Percentiles rank a stretch among this genome's conserved stretches.
phyloP scores from a whole-genome alignment of 257 asterid species.

The Fraxinus cuspidata region DNA sequence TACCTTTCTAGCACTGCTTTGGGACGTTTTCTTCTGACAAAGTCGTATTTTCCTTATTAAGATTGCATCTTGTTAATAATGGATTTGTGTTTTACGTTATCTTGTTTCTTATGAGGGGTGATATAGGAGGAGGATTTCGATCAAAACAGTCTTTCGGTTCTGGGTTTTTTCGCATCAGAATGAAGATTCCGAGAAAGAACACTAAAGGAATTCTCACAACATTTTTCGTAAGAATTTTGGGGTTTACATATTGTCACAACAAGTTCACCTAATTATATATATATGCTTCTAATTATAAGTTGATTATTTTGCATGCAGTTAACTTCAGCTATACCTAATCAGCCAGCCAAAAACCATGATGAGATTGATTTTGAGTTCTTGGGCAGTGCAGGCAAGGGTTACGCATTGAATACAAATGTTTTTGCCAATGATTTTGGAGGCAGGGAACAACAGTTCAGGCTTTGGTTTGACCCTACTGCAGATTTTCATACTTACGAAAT shows the following conservation, averaged over 20 bases:
- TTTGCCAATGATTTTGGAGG: conserved; percentile 29
- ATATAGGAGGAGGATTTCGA: conserved; percentile 31
- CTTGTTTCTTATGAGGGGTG: no score
- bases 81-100: background rate
- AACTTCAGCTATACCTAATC: background rate
- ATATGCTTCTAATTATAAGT: background rate
- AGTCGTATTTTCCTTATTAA: no score
- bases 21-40: no score
- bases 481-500: conserved; percentile 23
- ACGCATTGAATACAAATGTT: conserved; percentile 24
- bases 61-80: background rate
- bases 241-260: background rate
- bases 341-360: conserved; percentile 1
- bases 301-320: conserved; percentile 19
- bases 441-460: conserved; percentile 31
- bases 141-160: conserved; percentile 26
- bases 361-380: conserved; percentile 34
- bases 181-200: conserved; percentile 27
- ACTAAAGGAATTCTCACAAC: conserved; percentile 25
- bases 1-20: no score
- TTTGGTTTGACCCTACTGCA: conserved; percentile 26
- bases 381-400: conserved; percentile 5
- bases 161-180: conserved; percentile 19
- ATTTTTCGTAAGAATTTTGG: conserved; percentile 20
- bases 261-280: background rate